These are phyloP conservation scores for Hypomontagnella submonticulosa DNA, from an alignment of 495 filamentous ascomycete genomes.

Conservation along the genomic window DNA sequence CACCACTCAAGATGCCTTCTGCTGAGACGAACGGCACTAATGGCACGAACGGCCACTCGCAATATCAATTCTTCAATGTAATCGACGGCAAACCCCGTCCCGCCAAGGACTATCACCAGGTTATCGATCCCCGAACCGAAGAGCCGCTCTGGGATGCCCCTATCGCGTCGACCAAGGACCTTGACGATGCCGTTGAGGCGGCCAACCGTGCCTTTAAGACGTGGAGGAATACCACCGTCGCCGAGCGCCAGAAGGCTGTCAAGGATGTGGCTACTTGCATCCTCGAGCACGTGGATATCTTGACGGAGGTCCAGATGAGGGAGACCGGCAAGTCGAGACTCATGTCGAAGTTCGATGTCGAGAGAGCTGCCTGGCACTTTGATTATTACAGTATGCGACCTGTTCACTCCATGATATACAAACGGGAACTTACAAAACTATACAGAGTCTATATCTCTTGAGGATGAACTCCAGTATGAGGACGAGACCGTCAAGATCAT, in stretches of 20 bases:
- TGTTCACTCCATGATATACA: not conserved
- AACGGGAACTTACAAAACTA: not conserved
- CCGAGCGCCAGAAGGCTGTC: slow-evolving; percentile 65
- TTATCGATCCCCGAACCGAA: slow-evolving; percentile 60
- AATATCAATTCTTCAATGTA: slow-evolving; percentile 56
- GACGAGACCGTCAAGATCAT: slow-evolving; percentile 59
- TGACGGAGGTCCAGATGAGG: slow-evolving; percentile 51
- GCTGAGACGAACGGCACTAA: slow-evolving; percentile 26
- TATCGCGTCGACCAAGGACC: slow-evolving; percentile 55
- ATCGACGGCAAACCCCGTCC: slow-evolving; percentile 57
- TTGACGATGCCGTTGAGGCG: slow-evolving; percentile 62
- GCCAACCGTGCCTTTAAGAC: slow-evolving; percentile 58
- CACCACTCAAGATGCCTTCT: slow-evolving; percentile 42
- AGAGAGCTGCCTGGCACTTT: slow-evolving; percentile 43
- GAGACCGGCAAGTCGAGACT: slow-evolving; percentile 57
- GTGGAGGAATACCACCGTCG: slow-evolving; percentile 54
- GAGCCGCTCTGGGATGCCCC: slow-evolving; percentile 60
- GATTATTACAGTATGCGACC: slow-evolving; percentile 45
- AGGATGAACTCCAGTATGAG: slow-evolving; percentile 63
- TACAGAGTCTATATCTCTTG: slow-evolving; percentile 50
- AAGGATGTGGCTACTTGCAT: slow-evolving; percentile 60
- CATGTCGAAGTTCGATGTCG: slow-evolving; percentile 44
- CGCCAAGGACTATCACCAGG: slow-evolving; percentile 50
- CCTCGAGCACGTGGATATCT: slow-evolving; percentile 49
- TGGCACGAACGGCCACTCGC: slow-evolving; percentile 30